These are phyloP conservation scores for Zizania latifolia DNA, from an alignment of 176 grass and related monocot species.

Conservation along the genomic window DNA sequence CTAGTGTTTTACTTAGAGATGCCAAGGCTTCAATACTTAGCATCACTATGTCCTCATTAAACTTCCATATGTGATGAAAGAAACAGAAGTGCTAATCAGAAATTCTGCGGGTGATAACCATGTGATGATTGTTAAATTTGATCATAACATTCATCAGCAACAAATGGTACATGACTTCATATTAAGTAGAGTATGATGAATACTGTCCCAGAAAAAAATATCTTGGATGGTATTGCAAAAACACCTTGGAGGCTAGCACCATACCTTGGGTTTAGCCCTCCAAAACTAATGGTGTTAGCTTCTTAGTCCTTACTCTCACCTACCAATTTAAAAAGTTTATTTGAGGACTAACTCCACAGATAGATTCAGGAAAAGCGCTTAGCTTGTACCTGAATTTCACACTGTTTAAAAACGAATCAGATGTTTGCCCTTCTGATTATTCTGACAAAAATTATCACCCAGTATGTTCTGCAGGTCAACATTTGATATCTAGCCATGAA, in stretches of 20 bases:
- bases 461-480: background rate
- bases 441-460: background rate
- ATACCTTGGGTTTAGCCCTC: background rate
- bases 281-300: background rate
- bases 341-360: conserved; percentile 6
- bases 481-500: background rate
- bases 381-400: background rate
- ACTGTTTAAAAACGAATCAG: background rate
- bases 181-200: background rate
- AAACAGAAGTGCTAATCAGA: background rate
- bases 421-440: background rate
- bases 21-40: background rate
- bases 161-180: background rate
- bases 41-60: background rate
- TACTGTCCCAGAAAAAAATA: background rate
- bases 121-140: too few relatives aligned
- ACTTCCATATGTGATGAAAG: background rate
- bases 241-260: background rate
- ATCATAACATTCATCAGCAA: background rate
- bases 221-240: background rate
- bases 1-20: background rate
- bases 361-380: background rate
- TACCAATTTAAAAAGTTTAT: background rate
- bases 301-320: conserved; percentile 23
- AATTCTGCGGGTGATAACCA: background rate